Conservation (phyloP, 2,329 filamentous ascomycete genomes). For the Fusarium devonianum region DNA sequence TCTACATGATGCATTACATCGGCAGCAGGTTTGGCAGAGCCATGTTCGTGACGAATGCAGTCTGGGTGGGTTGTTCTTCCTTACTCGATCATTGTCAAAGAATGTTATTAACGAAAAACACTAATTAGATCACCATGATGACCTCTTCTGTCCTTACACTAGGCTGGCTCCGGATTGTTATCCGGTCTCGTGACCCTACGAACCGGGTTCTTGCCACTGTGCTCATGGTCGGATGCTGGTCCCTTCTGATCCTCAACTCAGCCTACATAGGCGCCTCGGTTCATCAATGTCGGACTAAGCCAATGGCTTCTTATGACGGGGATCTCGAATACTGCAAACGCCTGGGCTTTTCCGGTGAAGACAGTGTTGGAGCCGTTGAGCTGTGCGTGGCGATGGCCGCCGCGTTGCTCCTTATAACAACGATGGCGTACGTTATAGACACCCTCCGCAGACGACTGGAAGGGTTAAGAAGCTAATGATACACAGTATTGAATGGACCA, state of each 20-base stretch:
- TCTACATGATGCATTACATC: conserved; percentile 15
- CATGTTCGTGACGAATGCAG: conserved; percentile 1
- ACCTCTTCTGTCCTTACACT: not conserved
- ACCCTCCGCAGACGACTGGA: too few relatives aligned
- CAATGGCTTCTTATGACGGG: not conserved
- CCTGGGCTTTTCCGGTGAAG: not conserved
- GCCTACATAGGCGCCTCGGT: not conserved
- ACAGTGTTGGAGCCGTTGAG: not conserved
- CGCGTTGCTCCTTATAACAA: not conserved
- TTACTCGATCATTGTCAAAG: not conserved
- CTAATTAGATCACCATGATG: not conserved
- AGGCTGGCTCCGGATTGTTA: not conserved
- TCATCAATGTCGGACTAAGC: not conserved
- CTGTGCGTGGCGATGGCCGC: not conserved
- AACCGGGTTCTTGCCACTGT: conserved; percentile 6
- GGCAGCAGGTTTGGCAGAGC: conserved; percentile 2
- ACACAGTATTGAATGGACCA: not conserved
- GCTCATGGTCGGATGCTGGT: conserved; percentile 3
- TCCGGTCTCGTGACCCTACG: not conserved
- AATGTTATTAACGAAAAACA: not conserved
- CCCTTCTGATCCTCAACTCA: not conserved
- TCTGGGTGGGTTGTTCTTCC: conserved; percentile 10
- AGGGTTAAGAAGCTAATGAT: too few relatives aligned
- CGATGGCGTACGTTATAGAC: not conserved
- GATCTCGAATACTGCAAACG: not conserved